Conservation (phyloP, 495 filamentous ascomycete species). For the Astrothelium subdiscretum region DNA sequence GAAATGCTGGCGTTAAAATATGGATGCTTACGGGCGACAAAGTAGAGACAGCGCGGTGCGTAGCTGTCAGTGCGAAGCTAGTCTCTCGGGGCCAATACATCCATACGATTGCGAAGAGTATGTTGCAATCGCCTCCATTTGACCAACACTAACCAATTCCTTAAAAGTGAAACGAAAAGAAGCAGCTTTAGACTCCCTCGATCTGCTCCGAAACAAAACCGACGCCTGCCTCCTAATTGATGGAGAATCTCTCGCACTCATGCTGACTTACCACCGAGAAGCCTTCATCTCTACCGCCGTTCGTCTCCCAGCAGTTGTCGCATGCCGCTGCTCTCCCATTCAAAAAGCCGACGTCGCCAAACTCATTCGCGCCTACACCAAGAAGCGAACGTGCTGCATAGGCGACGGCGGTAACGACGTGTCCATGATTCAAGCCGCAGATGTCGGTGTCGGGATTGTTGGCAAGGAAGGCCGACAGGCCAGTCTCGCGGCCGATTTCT, state of each 20-base stretch:
- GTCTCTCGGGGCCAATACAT: slow-evolving; percentile 94
- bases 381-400: slow-evolving; percentile 90
- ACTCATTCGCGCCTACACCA: slow-evolving; percentile 83
- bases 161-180: slow-evolving; percentile 51
- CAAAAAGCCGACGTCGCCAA: slow-evolving; percentile 91
- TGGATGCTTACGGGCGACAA: slow-evolving; percentile 99
- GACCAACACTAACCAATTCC: neutral
- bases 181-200: slow-evolving; percentile 70
- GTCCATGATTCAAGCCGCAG: slow-evolving; percentile 97
- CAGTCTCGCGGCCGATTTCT: slow-evolving; percentile 89
- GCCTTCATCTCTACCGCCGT: slow-evolving; percentile 87
- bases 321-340: slow-evolving; percentile 92
- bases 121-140: neutral
- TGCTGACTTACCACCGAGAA: slow-evolving; percentile 66
- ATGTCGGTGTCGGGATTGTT: slow-evolving; percentile 95
- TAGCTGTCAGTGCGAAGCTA: slow-evolving; percentile 86
- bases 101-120: slow-evolving; percentile 75
- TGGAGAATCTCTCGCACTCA: slow-evolving; percentile 74
- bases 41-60: slow-evolving; percentile 93
- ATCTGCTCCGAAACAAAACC: slow-evolving; percentile 80
- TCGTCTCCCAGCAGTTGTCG: slow-evolving; percentile 78
- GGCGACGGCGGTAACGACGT: slow-evolving; percentile 98
- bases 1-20: slow-evolving; percentile 98
- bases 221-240: slow-evolving; percentile 87
- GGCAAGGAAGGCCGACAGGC: slow-evolving; percentile 97